These are phyloP conservation scores for Codiaeum variegatum DNA, from an alignment of 441 rosid species.

Conservation along the genomic window DNA sequence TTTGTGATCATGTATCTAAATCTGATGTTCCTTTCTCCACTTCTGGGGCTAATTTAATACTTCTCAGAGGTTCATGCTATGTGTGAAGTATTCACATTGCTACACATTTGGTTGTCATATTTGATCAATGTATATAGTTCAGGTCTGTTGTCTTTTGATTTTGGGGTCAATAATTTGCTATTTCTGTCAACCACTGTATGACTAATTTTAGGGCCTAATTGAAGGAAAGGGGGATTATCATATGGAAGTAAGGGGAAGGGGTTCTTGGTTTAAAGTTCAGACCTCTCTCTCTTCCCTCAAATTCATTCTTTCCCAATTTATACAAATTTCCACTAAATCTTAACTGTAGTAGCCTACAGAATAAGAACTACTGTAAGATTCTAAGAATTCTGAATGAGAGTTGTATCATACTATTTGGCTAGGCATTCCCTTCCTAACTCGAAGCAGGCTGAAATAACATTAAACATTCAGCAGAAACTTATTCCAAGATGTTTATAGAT, in stretches of 20 bases:
- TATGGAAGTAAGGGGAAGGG: background rate
- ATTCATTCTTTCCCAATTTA: background rate
- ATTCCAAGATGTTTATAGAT: background rate
- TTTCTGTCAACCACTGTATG: background rate
- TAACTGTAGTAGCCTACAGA: background rate
- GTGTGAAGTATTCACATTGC: background rate
- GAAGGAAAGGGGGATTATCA: background rate
- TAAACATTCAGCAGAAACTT: conserved; percentile 9
- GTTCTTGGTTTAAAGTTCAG: background rate
- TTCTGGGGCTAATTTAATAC: background rate
- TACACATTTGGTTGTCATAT: background rate
- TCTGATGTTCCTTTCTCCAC: background rate
- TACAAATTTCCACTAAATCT: background rate
- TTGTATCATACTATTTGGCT: background rate
- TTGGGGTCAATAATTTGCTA: background rate
- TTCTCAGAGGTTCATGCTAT: background rate
- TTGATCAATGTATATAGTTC: background rate
- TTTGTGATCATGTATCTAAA: conserved; percentile 1
- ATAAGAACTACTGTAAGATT: background rate
- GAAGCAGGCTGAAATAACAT: background rate
- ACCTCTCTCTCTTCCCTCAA: background rate
- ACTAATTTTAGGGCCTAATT: background rate
- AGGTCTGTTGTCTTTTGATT: background rate
- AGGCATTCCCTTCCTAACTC: background rate
- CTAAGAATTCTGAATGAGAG: background rate